These are phyloP conservation scores for Mucor plumbeus DNA, from an alignment of 371 early-diverging fungal genomes.

Conservation along the genomic window DNA sequence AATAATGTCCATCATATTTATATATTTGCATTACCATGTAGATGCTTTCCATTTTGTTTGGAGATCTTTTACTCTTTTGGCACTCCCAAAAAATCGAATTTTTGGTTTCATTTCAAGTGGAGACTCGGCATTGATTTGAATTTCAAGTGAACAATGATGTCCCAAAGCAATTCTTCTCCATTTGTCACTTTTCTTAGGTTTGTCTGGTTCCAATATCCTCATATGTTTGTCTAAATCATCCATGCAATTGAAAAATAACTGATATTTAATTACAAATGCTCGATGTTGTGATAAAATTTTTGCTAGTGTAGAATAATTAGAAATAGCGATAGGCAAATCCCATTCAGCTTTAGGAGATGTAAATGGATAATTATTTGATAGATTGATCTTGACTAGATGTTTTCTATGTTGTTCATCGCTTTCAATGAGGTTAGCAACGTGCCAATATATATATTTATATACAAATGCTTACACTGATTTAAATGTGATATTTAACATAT, in stretches of 20 bases:
- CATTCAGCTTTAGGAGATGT: constrained; percentile 10
- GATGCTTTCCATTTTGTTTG: constrained; percentile 28
- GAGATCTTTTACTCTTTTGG: constrained; percentile 32
- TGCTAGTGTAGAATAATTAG: neutral
- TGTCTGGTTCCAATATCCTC: constrained; percentile 47
- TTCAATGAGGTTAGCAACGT: neutral
- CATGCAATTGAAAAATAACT: constrained; percentile 38
- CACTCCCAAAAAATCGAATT: constrained; percentile 49
- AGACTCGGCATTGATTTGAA: constrained; percentile 35
- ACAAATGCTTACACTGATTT: constrained; percentile 11
- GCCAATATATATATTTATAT: neutral
- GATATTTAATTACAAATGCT: constrained; percentile 26
- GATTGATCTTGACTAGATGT: constrained; percentile 21
- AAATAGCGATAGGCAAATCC: constrained; percentile 26
- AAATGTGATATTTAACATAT: constrained; percentile 29
- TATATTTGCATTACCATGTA: constrained; percentile 18
- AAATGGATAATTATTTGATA: constrained; percentile 35
- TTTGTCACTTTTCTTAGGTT: constrained; percentile 36
- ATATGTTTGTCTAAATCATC: constrained; percentile 49
- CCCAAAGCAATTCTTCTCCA: constrained; percentile 51
- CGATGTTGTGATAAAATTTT: constrained; percentile 18
- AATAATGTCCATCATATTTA: neutral
- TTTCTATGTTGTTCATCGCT: constrained; percentile 14
- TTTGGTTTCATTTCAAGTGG: constrained; percentile 29
- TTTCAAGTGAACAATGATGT: constrained; percentile 48